Evolutionary conservation across 306 rosid genomes (phyloP), one percentile per base, ranked within the genome.

Genomic region (cucumber (Cucumis sativus)): DNA sequence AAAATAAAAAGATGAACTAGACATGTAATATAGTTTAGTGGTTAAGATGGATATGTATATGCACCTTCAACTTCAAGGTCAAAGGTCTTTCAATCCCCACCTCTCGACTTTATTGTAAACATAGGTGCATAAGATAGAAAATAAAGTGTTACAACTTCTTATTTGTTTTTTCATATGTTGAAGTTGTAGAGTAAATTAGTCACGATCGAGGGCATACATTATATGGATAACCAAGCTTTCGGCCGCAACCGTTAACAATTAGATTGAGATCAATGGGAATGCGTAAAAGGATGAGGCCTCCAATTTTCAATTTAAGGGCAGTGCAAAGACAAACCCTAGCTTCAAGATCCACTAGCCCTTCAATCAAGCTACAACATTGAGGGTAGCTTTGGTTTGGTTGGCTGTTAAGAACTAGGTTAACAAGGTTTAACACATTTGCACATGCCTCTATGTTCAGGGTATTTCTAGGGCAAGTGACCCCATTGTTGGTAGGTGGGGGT

Each of bases 261-360:
- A 40, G 45, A 8, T 8, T 7, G 45, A 7, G 10, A 40, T 40
- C 2, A 40, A 8, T 2, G 9, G 10, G 8, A 7, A 40, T 0
- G 9, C 0, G 8, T 40, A 40, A 2, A 7, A 0, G 1, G 45
- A 8, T 2, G 2, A 40, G 10, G 45, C 10, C 0, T 6, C 7
- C 7, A 40, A 6, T 1, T 7, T 7, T 40, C 2, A 7, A 10
- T 40, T 0, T 7, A 8, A 40, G 10, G 9, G 93, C 91, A 7
- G 96, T 89, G 96, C 97, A 93, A 62, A 93, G 91, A 81, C 98
- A 93, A 18, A 84, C 84, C 4, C 92, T 96, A 6, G 98, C 98
- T 41, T 93, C 96, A 75, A 93, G 87, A 68, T 93, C 84, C 64
- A 10, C 92, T 0, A 93, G 88, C 6, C 89, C 90, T 1, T 77